Percentiles rank a stretch among this genome's conserved stretches.
Evolutionary conservation across 306 rosid species (phyloP).

Genomic region (Cicer pinnatifidum): DNA sequence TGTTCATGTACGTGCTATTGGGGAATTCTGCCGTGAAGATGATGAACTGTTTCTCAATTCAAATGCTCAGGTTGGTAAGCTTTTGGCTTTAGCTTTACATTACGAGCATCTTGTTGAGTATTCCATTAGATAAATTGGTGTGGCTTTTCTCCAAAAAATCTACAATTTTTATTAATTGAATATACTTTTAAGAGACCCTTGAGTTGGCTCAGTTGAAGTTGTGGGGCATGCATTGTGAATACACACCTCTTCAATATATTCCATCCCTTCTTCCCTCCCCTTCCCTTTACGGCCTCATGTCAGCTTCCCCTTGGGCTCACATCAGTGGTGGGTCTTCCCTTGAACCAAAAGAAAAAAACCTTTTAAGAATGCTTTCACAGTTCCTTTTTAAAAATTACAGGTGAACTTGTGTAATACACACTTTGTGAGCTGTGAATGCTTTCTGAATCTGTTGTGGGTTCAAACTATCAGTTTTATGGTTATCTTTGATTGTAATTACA

Average conservation of each 20-base stretch:
- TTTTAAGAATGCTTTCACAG: conserved; percentile 8
- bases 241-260: conserved; percentile 22
- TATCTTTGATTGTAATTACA: conserved; percentile 29
- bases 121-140: conserved; percentile 11
- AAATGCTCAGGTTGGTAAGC: conserved; percentile 61
- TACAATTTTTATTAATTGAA: background rate
- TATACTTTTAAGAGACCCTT: conserved; percentile 13
- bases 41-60: conserved; percentile 92
- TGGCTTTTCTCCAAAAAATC: background rate
- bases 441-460: conserved; percentile 13
- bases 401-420: conserved; percentile 17
- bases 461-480: conserved; percentile 36
- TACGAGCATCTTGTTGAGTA: conserved; percentile 5
- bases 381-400: conserved; percentile 11
- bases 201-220: conserved; percentile 12
- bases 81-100: conserved; percentile 32
- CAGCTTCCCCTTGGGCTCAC: conserved; percentile 12
- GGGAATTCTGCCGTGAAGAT: conserved; percentile 90
- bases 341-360: background rate
- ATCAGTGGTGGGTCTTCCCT: conserved; percentile 10
- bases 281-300: background rate
- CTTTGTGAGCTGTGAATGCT: background rate
- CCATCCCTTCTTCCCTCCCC: conserved; percentile 5
- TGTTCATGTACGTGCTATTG: conserved; percentile 81
- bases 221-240: conserved; percentile 16